Conservation (phyloP, 2,329 filamentous ascomycete genomes). For the Cordyceps javanica region DNA sequence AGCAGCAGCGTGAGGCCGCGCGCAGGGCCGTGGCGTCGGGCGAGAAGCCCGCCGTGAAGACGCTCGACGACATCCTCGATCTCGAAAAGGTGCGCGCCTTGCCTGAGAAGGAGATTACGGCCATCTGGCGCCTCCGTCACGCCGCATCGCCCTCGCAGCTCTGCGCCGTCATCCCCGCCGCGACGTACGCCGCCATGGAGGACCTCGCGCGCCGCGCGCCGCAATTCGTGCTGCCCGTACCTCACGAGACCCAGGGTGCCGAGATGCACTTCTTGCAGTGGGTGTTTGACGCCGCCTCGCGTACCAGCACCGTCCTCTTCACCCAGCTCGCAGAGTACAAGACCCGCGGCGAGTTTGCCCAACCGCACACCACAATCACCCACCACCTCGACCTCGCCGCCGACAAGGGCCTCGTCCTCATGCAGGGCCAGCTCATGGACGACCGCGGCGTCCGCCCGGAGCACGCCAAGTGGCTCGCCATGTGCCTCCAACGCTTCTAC, state of each 20-base stretch:
- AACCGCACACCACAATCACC: constrained; percentile 89
- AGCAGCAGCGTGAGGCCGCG: constrained; percentile 11
- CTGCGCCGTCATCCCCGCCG: constrained; percentile 72
- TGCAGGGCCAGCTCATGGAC: constrained; percentile 75
- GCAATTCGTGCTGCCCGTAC: constrained; percentile 85
- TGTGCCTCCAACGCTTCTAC: constrained; percentile 95
- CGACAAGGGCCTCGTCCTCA: constrained; percentile 72
- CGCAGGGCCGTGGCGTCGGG: constrained; percentile 17
- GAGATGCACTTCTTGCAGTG: constrained; percentile 97
- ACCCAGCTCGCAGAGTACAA: constrained; percentile 94
- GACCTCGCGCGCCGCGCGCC: constrained; percentile 67
- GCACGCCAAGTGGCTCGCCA: constrained; percentile 82
- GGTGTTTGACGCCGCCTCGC: constrained; percentile 68
- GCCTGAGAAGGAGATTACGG: constrained; percentile 74
- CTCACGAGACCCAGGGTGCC: constrained; percentile 60
- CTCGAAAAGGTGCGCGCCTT: constrained; percentile 69
- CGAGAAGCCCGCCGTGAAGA: constrained; percentile 33
- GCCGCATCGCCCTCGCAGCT: constrained; percentile 65
- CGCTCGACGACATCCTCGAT: constrained; percentile 58
- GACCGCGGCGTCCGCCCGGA: constrained; percentile 69
- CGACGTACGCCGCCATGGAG: constrained; percentile 69
- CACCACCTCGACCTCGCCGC: constrained; percentile 77
- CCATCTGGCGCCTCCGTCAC: constrained; percentile 86
- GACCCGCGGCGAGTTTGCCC: constrained; percentile 77
- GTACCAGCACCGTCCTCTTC: constrained; percentile 75